Evolutionary conservation across 2,329 filamentous ascomycete species (phyloP).

Genomic region (Ascomycota sp.): DNA sequence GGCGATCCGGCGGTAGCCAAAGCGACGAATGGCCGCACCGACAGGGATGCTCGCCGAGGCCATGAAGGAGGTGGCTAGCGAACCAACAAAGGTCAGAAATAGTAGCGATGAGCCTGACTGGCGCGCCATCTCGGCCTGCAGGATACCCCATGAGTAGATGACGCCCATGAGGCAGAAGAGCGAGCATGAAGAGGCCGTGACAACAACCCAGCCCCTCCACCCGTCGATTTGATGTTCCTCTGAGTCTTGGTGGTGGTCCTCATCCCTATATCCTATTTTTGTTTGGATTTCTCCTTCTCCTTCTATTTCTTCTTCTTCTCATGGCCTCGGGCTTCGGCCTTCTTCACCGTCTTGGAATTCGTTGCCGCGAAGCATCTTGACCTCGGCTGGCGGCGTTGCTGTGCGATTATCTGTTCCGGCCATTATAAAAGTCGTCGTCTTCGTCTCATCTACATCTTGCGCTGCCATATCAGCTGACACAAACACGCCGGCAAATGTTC

Average conservation of each 20-base stretch:
- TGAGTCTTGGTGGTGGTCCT: neutral
- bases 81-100: slow-evolving; percentile 9
- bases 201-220: slow-evolving; percentile 8
- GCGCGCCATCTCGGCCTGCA: slow-evolving; percentile 8
- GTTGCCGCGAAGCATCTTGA: no score
- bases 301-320: neutral
- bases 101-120: slow-evolving; percentile 6
- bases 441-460: no score
- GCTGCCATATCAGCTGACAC: no score
- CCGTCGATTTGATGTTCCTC: slow-evolving; percentile 3
- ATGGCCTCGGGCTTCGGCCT: no score
- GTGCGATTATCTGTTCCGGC: no score
- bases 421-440: no score
- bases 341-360: no score
- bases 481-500: no score
- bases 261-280: neutral
- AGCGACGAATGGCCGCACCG: slow-evolving; percentile 6
- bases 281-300: neutral
- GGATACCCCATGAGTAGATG: slow-evolving; percentile 10
- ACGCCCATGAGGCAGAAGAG: slow-evolving; percentile 11
- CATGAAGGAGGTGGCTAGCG: slow-evolving; percentile 10
- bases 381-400: no score
- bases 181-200: slow-evolving; percentile 6
- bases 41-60: slow-evolving; percentile 8
- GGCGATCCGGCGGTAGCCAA: slow-evolving; percentile 7